Evolutionary conservation across 805 yeast genomes (phyloP), one percentile per base, ranked within the genome.

Genomic region (Metschnikowia chrysomelidarum): DNA sequence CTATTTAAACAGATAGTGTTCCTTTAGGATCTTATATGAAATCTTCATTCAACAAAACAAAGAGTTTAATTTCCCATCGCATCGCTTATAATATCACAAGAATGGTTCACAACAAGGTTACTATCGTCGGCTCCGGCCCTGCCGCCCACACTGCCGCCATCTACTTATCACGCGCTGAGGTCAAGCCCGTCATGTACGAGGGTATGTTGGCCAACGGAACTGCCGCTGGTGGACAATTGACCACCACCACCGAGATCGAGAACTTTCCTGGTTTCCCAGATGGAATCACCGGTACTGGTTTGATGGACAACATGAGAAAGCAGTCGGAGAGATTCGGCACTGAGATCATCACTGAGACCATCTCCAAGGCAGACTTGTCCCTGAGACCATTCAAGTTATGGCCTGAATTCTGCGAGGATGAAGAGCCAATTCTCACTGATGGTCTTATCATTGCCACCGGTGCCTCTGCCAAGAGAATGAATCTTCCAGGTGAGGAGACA

Each of bases 61-160:
- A n/a, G n/a, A n/a, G n/a, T n/a, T n/a, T n/a, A n/a, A n/a, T n/a
- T n/a, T n/a, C n/a, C n/a, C n/a, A n/a, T n/a, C n/a, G n/a, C n/a
- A n/a, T n/a, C n/a, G n/a, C n/a, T n/a, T n/a, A 26, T 34, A 24
- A 34, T 14, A 29, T 32, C 20, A 19, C 37, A 7, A 77, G 74
- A 76, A 82, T 82, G 89, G 83, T 76, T 54, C 94, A 85, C 62
- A 78, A 86, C 68, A 78, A 73, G 71, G 94, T 85, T 43, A 85
- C 93, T 20, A 83, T 87, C 54, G 80, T 87, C 43, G 98, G 98
- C 28, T 89, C 97, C 36, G 98, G 98, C 53, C 98, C 98, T 38
- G 98, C 98, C 39, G 98, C 97, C 37, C 96, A 93, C 75, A 93
- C 98, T 27, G 98, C 98, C 33, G 98, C 98, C 48, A 87, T 93